Conservation (phyloP, 495 filamentous ascomycete genomes). For the Penicillium angulare region DNA sequence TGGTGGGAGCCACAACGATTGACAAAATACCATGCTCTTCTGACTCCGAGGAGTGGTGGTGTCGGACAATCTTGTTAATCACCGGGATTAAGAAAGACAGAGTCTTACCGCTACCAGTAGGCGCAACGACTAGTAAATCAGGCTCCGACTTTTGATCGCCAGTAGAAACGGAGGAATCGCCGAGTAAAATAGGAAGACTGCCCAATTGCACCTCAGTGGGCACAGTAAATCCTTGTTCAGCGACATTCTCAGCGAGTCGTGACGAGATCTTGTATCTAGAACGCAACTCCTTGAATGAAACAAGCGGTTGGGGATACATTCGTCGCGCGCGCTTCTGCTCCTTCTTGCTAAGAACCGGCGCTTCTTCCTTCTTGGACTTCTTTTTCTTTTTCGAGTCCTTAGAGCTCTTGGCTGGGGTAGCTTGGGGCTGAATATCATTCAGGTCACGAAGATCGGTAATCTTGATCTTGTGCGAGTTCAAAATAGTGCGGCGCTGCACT, state of each 20-base stretch:
- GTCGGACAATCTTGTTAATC: conserved; percentile 67
- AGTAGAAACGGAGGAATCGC: conserved; percentile 22
- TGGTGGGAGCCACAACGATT: conserved; percentile 86
- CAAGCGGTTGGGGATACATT: conserved; percentile 73
- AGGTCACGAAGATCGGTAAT: conserved; percentile 64
- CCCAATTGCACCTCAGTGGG: conserved; percentile 95
- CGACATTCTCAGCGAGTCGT: conserved; percentile 74
- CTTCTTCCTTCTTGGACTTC: conserved; percentile 45
- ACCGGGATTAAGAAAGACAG: conserved; percentile 86
- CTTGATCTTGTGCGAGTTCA: conserved; percentile 85
- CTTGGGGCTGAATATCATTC: conserved; percentile 35
- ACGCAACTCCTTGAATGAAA: conserved; percentile 70
- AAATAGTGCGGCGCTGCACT: conserved; percentile 68
- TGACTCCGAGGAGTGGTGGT: conserved; percentile 40
- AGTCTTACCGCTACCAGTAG: conserved; percentile 97
- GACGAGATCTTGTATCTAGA: conserved; percentile 66
- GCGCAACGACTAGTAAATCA: conserved; percentile 84
- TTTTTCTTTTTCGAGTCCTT: conserved; percentile 54
- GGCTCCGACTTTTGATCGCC: conserved; percentile 33
- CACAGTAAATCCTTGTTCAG: conserved; percentile 73
- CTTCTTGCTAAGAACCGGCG: conserved; percentile 48
- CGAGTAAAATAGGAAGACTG: conserved; percentile 73
- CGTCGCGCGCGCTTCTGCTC: conserved; percentile 50
- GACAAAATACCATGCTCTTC: conserved; percentile 52
- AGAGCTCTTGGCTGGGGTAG: conserved; percentile 44